Percentiles rank a stretch among this genome's conserved stretches.
Conservation (phyloP, 768 basidiomycete genomes). For the Boletellus emodensis region DNA sequence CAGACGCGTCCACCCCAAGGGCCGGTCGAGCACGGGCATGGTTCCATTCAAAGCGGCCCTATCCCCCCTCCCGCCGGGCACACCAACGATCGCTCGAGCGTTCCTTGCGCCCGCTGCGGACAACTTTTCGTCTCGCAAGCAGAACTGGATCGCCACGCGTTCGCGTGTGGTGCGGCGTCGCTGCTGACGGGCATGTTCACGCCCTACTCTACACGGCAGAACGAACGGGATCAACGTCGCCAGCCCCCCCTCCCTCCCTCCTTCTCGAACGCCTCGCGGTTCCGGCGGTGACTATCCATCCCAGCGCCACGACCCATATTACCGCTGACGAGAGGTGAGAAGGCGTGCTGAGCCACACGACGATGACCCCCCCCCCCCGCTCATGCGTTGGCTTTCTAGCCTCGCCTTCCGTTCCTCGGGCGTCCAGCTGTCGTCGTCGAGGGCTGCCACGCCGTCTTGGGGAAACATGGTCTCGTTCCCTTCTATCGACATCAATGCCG, state of each 20-base stretch:
- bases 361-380: too few relatives aligned
- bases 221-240: neutral
- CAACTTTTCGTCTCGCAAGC: slow-evolving; percentile 2
- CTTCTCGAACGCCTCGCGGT: neutral
- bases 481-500: too few relatives aligned
- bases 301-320: neutral
- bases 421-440: too few relatives aligned
- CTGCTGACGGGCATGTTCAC: slow-evolving; percentile 11
- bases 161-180: slow-evolving; percentile 11
- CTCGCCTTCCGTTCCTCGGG: too few relatives aligned
- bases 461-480: too few relatives aligned
- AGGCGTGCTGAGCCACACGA: too few relatives aligned
- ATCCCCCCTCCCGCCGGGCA: neutral
- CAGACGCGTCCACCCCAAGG: neutral
- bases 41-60: neutral
- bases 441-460: too few relatives aligned
- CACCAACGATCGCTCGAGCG: neutral
- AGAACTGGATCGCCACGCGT: slow-evolving; percentile 8
- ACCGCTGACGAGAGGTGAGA: too few relatives aligned
- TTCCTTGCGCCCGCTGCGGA: slow-evolving; percentile 16
- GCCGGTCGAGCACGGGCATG: neutral
- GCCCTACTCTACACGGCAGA: slow-evolving; percentile 8
- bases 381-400: too few relatives aligned
- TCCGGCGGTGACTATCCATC: neutral
- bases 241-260: too few relatives aligned